phyloP scores from a whole-genome alignment of 192 early-diverging fungal genomes.

The Podila minutissima region DNA sequence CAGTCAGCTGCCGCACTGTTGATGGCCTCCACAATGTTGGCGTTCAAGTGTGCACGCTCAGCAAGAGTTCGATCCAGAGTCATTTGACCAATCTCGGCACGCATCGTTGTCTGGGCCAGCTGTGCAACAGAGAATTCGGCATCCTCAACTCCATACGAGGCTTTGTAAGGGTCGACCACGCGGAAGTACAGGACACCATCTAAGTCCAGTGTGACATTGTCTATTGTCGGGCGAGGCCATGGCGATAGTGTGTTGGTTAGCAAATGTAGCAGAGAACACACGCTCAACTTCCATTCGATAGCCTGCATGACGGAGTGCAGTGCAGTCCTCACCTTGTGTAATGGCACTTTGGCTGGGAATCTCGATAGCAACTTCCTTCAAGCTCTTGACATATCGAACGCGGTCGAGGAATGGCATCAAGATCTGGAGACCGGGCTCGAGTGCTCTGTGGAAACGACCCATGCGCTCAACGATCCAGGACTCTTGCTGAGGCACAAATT shows the following conservation, averaged over 20 bases:
- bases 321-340: slow-evolving; percentile 72
- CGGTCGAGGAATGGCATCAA: slow-evolving; percentile 89
- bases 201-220: slow-evolving; percentile 95
- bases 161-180: slow-evolving; percentile 92
- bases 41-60: slow-evolving; percentile 92
- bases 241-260: not conserved
- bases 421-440: slow-evolving; percentile 92
- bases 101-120: slow-evolving; percentile 99
- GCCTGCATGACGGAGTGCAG: no score
- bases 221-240: slow-evolving; percentile 50
- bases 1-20: slow-evolving; percentile 92
- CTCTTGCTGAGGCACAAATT: slow-evolving; percentile 99
- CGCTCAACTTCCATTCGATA: no score
- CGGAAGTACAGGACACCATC: slow-evolving; percentile 98
- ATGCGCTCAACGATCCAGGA: slow-evolving; percentile 98
- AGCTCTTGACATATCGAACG: slow-evolving; percentile 91
- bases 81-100: slow-evolving; percentile 98
- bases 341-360: slow-evolving; percentile 91
- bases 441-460: slow-evolving; percentile 85
- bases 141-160: slow-evolving; percentile 94
- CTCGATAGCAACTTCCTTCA: slow-evolving; percentile 96
- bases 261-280: slow-evolving; percentile 1
- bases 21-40: slow-evolving; percentile 95
- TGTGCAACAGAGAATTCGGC: slow-evolving; percentile 96
- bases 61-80: slow-evolving; percentile 95